phyloP scores from a whole-genome alignment of 192 early-diverging fungal species.

The Entomortierella chlamydospora region DNA sequence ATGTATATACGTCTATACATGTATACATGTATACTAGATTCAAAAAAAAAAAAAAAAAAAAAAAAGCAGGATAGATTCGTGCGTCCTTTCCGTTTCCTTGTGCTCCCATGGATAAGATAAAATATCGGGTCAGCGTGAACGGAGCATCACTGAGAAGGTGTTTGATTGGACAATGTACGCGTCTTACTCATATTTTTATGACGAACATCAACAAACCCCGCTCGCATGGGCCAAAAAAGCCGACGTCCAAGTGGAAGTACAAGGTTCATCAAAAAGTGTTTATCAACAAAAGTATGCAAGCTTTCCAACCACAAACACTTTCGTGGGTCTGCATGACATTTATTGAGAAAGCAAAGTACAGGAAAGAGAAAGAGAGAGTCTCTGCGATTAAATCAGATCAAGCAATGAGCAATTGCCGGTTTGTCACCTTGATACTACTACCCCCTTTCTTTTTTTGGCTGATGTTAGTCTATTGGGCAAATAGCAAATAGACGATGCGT shows the following conservation, averaged over 20 bases:
- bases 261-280: neutral
- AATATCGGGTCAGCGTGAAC: no score
- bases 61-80: no score
- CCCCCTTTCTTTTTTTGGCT: neutral
- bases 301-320: neutral
- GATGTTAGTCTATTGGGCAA: no score
- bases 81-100: neutral
- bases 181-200: neutral
- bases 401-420: neutral
- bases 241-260: neutral
- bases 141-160: no score
- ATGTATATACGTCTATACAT: no score
- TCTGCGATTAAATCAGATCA: neutral
- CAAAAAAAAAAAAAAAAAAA: no score
- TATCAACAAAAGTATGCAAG: neutral
- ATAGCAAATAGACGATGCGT: no score
- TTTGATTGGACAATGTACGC: neutral
- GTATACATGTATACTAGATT: no score
- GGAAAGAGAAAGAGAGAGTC: neutral
- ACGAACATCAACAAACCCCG: neutral
- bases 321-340: neutral
- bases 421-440: neutral
- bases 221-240: no score
- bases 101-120: neutral
- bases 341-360: neutral